Evolutionary conservation across 208 protist species (phyloP), one percentile per base, ranked within the genome.

Genomic region (Trypanosomatidae sp.): DNA sequence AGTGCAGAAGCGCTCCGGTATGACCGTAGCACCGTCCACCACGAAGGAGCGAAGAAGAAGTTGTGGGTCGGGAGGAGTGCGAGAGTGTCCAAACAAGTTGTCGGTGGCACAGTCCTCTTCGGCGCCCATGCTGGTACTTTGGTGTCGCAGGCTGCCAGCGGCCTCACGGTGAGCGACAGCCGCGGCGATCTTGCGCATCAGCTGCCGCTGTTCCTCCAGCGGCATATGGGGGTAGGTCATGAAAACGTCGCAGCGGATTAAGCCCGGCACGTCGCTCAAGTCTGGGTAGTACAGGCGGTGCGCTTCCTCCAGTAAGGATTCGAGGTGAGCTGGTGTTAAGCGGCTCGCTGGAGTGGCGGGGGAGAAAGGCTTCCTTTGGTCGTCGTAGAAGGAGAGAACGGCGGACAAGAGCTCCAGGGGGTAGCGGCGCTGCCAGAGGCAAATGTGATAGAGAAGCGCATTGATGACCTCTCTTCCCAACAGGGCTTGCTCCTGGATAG

Each of bases 401-500:
- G 65, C 70, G 3, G 71, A 41, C 3, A 93, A 46, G 22, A 95
- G 69, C 22, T 75, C 75, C 0, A 93, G 74, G 39, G 91, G 91
- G 69, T 91, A 80, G 0, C 86, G 85, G 10, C 91, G 81, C 74
- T 95, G 91, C 89, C 91, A 95, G 47, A 91, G 82, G 49, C 78
- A 85, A 52, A 94, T 73, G 70, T 92, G 81, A 56, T 82, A 92
- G 7, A 87, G 75, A 2, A 88, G 69, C 49, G 69, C 64, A 68
- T 91, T 85, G 22, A 65, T 46, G 44, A 62, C n/a, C 30, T 73
- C 59, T 5, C 66, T 39, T 22, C 30, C 43, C 8, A 66, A n/a
- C 33, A 52, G 33, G 2, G 66, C 65, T 39, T 65, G 64, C 28
- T 58, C 47, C 50, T 80, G 60, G 15, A 39, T 17, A 4, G 75